Evolutionary conservation across 768 basidiomycete genomes (phyloP), one percentile per base, ranked within the genome.

Genomic region (Hypholoma fasciculare): DNA sequence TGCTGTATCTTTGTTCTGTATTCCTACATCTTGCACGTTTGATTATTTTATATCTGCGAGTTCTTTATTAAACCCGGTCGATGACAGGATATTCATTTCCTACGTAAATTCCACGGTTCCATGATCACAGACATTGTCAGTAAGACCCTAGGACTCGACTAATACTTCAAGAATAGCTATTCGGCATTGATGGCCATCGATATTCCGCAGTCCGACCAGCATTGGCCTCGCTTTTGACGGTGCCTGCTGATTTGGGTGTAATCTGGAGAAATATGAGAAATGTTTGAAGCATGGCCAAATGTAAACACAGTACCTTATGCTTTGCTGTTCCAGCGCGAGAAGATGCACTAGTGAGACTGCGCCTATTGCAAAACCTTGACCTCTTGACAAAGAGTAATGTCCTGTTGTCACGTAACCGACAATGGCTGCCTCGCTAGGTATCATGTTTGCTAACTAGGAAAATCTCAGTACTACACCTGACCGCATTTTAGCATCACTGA

Each of bases 321-420:
- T 68, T 60, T 89, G 88, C 57, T 81, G 76, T 57, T 77, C 70
- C 17, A 89, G 69, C 37, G 82, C 77, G 23, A 88, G 62, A 37
- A 86, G 73, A 54, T 74, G 74, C 26, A 70, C 65, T 12, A 95
- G 67, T 3, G 91, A 76, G 16, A 98, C 72, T 0, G 87, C 84
- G 16, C 87, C 96, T 12, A 97, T 78, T 2, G 84, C 95, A 64
- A 85, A 84, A 0, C 92, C 94, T 58, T 82, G 74, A 0, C 96
- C 96, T 27, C 86, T 82, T 0, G 85, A 80, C 7, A 98, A 79
- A 1, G 95, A 96, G 68, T 83, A 89, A 59, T 86, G 87, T 0
- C 95, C 96, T 2, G 90, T 88, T 0, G 94, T 93, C 17, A 94
- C 79, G 65, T 90, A 92, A 0, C 96, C 96, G 52, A 96, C 84